A percentile compares a stretch with the other conserved stretches of the same genome.
Conservation (phyloP, 768 basidiomycete species). For the Mrakia hoshinonis region DNA sequence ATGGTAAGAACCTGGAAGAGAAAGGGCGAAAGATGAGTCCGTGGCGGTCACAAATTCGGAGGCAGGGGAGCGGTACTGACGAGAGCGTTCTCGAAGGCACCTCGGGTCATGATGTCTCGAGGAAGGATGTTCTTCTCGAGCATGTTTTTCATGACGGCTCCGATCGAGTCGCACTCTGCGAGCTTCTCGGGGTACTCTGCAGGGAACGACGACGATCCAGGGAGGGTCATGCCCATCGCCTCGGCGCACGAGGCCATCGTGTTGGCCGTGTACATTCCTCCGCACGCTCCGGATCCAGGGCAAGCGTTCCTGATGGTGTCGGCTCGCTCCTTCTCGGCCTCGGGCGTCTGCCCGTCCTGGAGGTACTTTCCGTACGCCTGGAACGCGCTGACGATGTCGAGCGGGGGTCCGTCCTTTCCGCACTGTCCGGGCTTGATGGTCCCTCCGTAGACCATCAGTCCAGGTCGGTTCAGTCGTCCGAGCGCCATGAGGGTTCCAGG, state of each 20-base stretch:
- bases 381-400: constrained; percentile 96
- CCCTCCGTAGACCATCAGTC: constrained; percentile 96
- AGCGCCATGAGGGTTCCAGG: constrained; percentile 98
- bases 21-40: neutral
- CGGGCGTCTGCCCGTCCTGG: constrained; percentile 72
- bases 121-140: constrained; percentile 87
- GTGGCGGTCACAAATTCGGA: constrained; percentile 10
- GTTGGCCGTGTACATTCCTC: constrained; percentile 97
- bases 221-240: constrained; percentile 88
- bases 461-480: constrained; percentile 88
- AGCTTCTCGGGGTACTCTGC: constrained; percentile 84
- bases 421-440: constrained; percentile 89
- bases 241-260: constrained; percentile 96
- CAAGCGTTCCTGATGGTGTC: constrained; percentile 86
- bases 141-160: constrained; percentile 73
- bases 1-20: constrained; percentile 74
- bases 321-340: constrained; percentile 70
- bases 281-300: constrained; percentile 96
- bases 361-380: constrained; percentile 94
- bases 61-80: constrained; percentile 44
- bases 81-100: constrained; percentile 97
- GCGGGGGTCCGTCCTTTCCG: constrained; percentile 54
- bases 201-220: constrained; percentile 94
- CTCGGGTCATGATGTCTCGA: constrained; percentile 89
- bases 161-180: constrained; percentile 70